phyloP scores from a whole-genome alignment of 148 eudicot species.

The Vaccinium corymbosum region DNA sequence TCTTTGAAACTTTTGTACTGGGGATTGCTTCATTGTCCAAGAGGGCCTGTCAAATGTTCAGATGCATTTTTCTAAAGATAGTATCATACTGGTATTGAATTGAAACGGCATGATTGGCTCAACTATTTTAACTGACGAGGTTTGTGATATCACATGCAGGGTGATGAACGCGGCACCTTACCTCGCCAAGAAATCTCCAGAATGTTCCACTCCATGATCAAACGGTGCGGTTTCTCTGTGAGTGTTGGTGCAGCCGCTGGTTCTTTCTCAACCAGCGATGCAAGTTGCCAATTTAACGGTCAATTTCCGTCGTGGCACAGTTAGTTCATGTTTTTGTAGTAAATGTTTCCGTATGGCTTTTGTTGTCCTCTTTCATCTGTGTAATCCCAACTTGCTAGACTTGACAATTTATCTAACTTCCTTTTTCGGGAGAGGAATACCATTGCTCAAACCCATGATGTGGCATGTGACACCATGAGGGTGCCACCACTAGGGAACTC shows the following conservation, averaged over 20 bases:
- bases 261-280: conserved; percentile 21
- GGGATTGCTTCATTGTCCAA: neutral
- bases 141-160: conserved; percentile 19
- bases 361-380: conserved; percentile 6
- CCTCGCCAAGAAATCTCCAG: conserved; percentile 29
- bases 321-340: conserved; percentile 10
- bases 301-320: neutral
- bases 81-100: neutral
- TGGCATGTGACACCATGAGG: neutral
- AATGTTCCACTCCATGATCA: conserved; percentile 14
- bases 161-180: conserved; percentile 46
- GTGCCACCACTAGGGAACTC: neutral
- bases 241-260: conserved; percentile 14
- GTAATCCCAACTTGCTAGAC: neutral
- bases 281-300: conserved; percentile 3
- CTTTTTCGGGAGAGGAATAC: neutral
- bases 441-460: neutral
- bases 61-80: neutral
- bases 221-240: conserved; percentile 16
- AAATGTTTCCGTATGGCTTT: neutral
- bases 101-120: neutral
- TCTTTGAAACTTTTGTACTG: neutral
- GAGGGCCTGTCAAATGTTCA: neutral
- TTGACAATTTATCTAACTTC: neutral
- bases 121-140: conserved; percentile 1